Evolutionary conservation across 2,329 filamentous ascomycete species (phyloP), one percentile per base, ranked within the genome.

Genomic region (Microsporum audouinii): DNA sequence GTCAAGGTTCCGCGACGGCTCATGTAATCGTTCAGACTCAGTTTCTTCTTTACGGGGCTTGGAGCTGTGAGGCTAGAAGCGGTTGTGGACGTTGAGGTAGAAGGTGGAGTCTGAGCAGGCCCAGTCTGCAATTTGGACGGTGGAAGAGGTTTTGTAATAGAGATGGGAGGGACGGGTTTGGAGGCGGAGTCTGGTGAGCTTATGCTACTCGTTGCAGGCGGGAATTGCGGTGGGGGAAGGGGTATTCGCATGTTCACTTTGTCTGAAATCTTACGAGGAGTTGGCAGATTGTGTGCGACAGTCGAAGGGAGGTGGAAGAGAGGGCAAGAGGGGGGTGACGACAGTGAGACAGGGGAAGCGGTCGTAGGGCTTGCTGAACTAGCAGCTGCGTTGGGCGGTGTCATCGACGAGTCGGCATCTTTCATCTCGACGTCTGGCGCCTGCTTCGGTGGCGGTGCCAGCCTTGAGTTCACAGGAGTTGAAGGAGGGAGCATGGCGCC

Each of bases 261-360:
- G 61, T 74, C 33, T 91, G 70, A 68, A 89, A 92, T 0, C 64
- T 66, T 65, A 5, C 63, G 63, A 17, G 68, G 70, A 61, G 75
- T 65, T 34, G 66, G 69, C n/a, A 69, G 63, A 61, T 69, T 70
- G 67, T 77, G 72, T 43, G 73, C 71, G 61, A 70, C 68, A 60
- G 71, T 73, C 33, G 74, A 73, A 51, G 75, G 70, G 68, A 71
- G 55, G 34, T 57, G 55, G 23, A 38, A 41, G 38, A 33, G 41
- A 27, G 31, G 57, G 36, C 36, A 49, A 33, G 55, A 23, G 12
- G 55, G 38, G 1, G 55, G 55, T 5, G 55, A 39, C 2, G 55
- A 57, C 10, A 38, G 38, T 8, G 27, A 33, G 12, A 34, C 14
- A 6, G 49, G 17, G 14, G 27, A 29, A 34, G 43, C 6, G 14